Evolutionary conservation across 805 yeast species (phyloP).

Genomic region (Nakazawaea ishiwadae): DNA sequence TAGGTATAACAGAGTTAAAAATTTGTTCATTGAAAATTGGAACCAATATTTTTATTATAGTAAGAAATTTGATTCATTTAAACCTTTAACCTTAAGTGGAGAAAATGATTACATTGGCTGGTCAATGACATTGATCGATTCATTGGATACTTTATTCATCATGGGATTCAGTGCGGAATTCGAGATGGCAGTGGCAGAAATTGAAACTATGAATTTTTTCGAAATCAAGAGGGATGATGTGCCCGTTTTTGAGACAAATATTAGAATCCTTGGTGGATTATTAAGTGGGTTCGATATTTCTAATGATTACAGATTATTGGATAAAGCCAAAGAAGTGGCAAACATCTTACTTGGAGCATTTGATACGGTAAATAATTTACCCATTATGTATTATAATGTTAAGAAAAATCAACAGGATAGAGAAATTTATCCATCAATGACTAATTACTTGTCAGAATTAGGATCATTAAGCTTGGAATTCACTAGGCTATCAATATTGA

Average conservation of each 20-base stretch:
- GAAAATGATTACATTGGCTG: slow-evolving; percentile 9
- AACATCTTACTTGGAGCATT: slow-evolving; percentile 47
- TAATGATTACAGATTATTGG: slow-evolving; percentile 26
- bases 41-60: slow-evolving; percentile 10
- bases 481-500: slow-evolving; percentile 45
- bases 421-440: slow-evolving; percentile 28
- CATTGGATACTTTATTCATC: slow-evolving; percentile 73
- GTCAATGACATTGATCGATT: slow-evolving; percentile 72
- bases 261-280: slow-evolving; percentile 78
- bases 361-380: slow-evolving; percentile 56
- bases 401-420: slow-evolving; percentile 20
- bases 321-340: slow-evolving; percentile 40
- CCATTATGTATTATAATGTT: slow-evolving; percentile 42
- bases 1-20: background rate
- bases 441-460: slow-evolving; percentile 38
- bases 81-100: slow-evolving; percentile 8
- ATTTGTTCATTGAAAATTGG: slow-evolving; percentile 11
- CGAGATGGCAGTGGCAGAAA: slow-evolving; percentile 35
- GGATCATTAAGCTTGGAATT: slow-evolving; percentile 50
- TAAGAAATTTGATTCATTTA: slow-evolving; percentile 8
- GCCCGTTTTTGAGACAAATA: slow-evolving; percentile 85
- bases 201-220: slow-evolving; percentile 36
- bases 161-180: slow-evolving; percentile 61
- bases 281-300: slow-evolving; percentile 60
- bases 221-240: slow-evolving; percentile 57